phyloP scores from a whole-genome alignment of 2,329 filamentous ascomycete species.

The Fusarium mangiferae region DNA sequence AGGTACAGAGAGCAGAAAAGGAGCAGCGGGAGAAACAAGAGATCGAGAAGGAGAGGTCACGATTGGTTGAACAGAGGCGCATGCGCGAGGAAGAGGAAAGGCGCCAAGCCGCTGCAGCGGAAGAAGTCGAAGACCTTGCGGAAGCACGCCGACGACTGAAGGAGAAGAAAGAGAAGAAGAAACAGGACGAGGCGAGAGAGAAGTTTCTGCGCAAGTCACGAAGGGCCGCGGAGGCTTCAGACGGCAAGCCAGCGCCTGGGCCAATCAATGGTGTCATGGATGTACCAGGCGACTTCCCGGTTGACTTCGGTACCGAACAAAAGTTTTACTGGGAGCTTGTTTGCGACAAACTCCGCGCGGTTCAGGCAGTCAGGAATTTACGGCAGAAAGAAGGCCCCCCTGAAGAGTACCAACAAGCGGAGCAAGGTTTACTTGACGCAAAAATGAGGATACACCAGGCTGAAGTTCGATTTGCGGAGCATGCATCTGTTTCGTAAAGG shows the following conservation, averaged over 20 bases:
- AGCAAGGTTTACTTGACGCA: conserved; percentile 45
- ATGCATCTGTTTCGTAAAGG: conserved; percentile 30
- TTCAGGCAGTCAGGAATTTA: conserved; percentile 50
- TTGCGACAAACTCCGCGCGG: conserved; percentile 54
- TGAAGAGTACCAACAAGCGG: conserved; percentile 45
- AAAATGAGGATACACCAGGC: conserved; percentile 51
- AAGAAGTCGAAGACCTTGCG: conserved; percentile 52
- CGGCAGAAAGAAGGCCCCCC: conserved; percentile 40
- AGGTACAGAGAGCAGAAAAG: conserved; percentile 64
- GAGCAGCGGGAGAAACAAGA: conserved; percentile 50
- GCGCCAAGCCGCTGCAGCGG: conserved; percentile 51
- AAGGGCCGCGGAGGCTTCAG: conserved; percentile 47
- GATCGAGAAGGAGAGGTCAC: conserved; percentile 51
- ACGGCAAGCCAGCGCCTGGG: conserved; percentile 36
- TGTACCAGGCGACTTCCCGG: conserved; percentile 51
- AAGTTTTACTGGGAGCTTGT: conserved; percentile 54
- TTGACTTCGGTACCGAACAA: conserved; percentile 44
- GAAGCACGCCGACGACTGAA: conserved; percentile 52
- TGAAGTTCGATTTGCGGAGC: conserved; percentile 50
- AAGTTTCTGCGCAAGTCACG: conserved; percentile 50
- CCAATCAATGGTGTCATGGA: conserved; percentile 49
- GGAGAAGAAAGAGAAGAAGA: conserved; percentile 55
- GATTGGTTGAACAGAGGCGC: conserved; percentile 51
- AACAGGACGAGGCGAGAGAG: conserved; percentile 44
- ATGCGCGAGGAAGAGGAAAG: conserved; percentile 51